Evolutionary conservation across 106 monocot species (phyloP), one percentile per base, ranked within the genome.

Genomic region (Posidonia australis): DNA sequence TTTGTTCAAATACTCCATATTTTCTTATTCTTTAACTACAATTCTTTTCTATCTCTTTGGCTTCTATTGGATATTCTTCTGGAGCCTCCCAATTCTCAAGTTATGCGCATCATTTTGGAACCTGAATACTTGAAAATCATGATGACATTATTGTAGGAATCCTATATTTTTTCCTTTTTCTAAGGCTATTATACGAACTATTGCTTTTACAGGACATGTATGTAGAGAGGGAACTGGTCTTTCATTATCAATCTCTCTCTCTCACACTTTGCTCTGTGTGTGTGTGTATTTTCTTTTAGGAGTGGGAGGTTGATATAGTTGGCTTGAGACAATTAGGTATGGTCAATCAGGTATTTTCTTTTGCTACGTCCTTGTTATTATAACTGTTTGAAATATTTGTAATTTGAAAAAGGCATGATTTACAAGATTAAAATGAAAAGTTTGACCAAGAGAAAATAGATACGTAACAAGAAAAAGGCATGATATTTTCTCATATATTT

Each of bases 11-110:
- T 32, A 30, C 13, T 56, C 42, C 2, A 20, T 49, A 51, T 70
- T 32, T 42, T 36, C 6, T 25, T 47, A 44, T 16, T 47, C 10
- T 24, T 21, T 64, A 46, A 47, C 41, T 42, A 62, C 43, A 13
- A 61, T 13, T 44, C n/a, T n/a, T n/a, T n/a, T n/a, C 7, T 54
- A 12, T 53, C 17, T 23, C 43, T 29, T n/a, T 63, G 91, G 98
- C 65, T 98, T 78, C 84, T 98, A n/a, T 82, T 87, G 52, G 98
- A 98, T 68, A 85, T 98, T 70, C 82, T 98, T 70, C 75, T 98
- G 78, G 98, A 98, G 65, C 41, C 98, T 68, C 81, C 87, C 63
- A 91, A 98, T 79, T 68, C 85, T 32, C 84, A 85, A 65, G 83
- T 81, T 67, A 91, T 98, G 77, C 80, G 91, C 20, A 91, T 85